phyloP scores from a whole-genome alignment of 371 early-diverging fungal species.

The Paramicrosporidium saccamoebae region DNA sequence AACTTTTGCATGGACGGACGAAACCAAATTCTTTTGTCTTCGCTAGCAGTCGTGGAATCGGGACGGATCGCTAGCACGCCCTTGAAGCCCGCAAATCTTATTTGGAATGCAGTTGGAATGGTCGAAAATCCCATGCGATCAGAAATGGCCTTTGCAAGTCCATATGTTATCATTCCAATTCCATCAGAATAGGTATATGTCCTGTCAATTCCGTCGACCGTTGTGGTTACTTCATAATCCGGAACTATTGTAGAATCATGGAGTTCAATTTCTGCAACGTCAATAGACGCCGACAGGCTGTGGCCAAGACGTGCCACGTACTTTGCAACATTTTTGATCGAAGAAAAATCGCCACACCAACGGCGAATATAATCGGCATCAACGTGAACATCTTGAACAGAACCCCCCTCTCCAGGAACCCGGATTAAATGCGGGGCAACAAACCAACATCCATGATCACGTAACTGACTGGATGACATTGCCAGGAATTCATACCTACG shows the following conservation, averaged over 20 bases:
- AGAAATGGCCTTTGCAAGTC: slow-evolving; percentile 13
- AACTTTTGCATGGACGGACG: slow-evolving; percentile 36
- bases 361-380: slow-evolving; percentile 15
- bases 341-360: slow-evolving; percentile 34
- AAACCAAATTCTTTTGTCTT: slow-evolving; percentile 2
- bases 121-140: slow-evolving; percentile 10
- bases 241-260: too few species aligned
- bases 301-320: slow-evolving; percentile 35
- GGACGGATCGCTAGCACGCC: slow-evolving; percentile 16
- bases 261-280: slow-evolving; percentile 7
- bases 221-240: slow-evolving; percentile 7
- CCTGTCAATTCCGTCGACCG: slow-evolving; percentile 16
- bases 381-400: slow-evolving; percentile 1
- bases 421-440: slow-evolving; percentile 7
- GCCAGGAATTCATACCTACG: slow-evolving; percentile 27
- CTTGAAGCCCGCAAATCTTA: slow-evolving; percentile 43
- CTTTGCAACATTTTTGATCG: slow-evolving; percentile 26
- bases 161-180: slow-evolving; percentile 23
- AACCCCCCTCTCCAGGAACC: slow-evolving; percentile 4
- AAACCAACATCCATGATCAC: slow-evolving; percentile 34
- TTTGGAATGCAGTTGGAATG: slow-evolving; percentile 34
- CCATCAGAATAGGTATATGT: slow-evolving; percentile 42
- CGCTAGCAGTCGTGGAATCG: background rate
- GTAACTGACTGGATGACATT: slow-evolving; percentile 24
- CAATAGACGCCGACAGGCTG: slow-evolving; percentile 25